Conservation (phyloP, 2,329 filamentous ascomycete genomes). For the Aspergillus puulaauensis region DNA sequence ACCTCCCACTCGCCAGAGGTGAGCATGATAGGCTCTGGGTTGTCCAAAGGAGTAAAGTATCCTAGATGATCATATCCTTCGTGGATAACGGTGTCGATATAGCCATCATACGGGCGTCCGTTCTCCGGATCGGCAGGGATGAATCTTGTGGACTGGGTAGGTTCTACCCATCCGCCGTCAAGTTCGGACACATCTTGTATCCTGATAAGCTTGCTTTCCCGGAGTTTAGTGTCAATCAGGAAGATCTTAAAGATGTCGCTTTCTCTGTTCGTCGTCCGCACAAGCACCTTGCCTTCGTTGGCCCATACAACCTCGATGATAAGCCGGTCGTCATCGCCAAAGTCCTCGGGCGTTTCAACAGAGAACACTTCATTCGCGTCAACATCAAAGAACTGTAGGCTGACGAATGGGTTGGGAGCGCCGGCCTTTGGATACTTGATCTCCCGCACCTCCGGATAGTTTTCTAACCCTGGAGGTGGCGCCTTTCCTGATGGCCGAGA, state of each 20-base stretch:
- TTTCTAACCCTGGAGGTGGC: constrained; percentile 71
- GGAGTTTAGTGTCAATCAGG: constrained; percentile 72
- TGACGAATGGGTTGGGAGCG: constrained; percentile 86
- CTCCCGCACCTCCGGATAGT: constrained; percentile 82
- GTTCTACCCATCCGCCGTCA: constrained; percentile 98
- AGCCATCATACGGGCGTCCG: constrained; percentile 78
- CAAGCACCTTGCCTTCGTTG: constrained; percentile 72
- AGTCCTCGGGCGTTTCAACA: constrained; percentile 74
- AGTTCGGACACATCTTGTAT: constrained; percentile 75
- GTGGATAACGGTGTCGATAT: constrained; percentile 86
- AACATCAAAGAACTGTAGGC: constrained; percentile 85
- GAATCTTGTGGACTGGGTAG: constrained; percentile 79
- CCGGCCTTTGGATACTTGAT: constrained; percentile 99
- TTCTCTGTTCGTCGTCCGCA: constrained; percentile 91
- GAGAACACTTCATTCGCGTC: constrained; percentile 73
- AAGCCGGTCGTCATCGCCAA: constrained; percentile 76
- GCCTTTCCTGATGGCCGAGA: constrained; percentile 75
- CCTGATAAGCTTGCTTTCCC: constrained; percentile 75
- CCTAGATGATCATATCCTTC: constrained; percentile 87
- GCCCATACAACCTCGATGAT: constrained; percentile 95
- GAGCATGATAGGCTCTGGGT: constrained; percentile 75
- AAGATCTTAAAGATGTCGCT: constrained; percentile 88
- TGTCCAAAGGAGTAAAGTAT: constrained; percentile 88
- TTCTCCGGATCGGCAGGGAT: constrained; percentile 79
- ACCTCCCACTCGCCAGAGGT: constrained; percentile 94